Evolutionary conservation across 2,329 filamentous ascomycete genomes (phyloP).

Genomic region (Colletotrichum viniferum): DNA sequence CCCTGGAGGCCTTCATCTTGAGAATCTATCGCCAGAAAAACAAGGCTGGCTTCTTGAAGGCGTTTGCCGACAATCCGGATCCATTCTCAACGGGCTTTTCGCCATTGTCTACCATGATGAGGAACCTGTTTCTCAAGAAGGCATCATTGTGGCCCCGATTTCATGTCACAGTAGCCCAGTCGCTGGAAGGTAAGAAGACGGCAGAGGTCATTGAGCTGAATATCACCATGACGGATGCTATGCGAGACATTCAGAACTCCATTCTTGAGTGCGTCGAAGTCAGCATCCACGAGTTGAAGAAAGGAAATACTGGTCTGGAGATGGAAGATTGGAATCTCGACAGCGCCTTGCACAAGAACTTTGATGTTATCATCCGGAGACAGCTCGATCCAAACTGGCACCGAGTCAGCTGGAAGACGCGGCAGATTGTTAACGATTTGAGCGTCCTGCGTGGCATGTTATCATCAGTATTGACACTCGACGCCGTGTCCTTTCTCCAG

Average conservation of each 20-base stretch:
- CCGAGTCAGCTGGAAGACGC: conserved; percentile 91
- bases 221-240: conserved; percentile 92
- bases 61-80: conserved; percentile 92
- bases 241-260: conserved; percentile 92
- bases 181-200: conserved; percentile 88
- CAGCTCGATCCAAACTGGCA: conserved; percentile 98
- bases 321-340: conserved; percentile 98
- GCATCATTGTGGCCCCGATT: conserved; percentile 92
- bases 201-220: conserved; percentile 97
- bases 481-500: conserved; percentile 89
- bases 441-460: conserved; percentile 83
- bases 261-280: conserved; percentile 96
- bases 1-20: conserved; percentile 92
- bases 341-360: conserved; percentile 89
- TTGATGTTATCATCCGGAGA: conserved; percentile 84
- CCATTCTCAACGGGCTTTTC: conserved; percentile 88
- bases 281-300: conserved; percentile 92
- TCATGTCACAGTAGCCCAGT: conserved; percentile 86
- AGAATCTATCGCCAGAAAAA: conserved; percentile 95
- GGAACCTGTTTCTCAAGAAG: conserved; percentile 88
- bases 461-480: conserved; percentile 81
- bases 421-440: conserved; percentile 90
- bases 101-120: conserved; percentile 87
- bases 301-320: conserved; percentile 85
- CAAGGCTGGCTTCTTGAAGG: conserved; percentile 91